phyloP scores from a whole-genome alignment of 2,329 filamentous ascomycete species.

The Epichloe elymi region DNA sequence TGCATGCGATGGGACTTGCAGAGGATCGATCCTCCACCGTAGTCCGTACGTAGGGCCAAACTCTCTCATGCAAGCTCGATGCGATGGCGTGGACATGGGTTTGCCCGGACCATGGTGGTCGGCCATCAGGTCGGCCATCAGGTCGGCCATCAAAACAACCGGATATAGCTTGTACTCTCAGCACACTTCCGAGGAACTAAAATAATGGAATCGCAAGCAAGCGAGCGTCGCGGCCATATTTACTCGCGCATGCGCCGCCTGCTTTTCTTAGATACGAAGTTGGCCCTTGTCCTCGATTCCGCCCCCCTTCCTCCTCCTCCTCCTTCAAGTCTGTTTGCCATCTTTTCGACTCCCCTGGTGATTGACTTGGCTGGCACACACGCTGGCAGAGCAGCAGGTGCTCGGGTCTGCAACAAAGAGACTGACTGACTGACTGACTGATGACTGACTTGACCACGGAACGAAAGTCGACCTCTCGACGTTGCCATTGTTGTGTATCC shows the following conservation, averaged over 20 bases:
- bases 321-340: too few relatives aligned
- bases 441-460: background rate
- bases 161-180: background rate
- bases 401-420: too few relatives aligned
- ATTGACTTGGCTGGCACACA: too few relatives aligned
- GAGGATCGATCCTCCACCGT: background rate
- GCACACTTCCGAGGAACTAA: background rate
- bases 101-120: background rate
- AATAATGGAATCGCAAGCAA: background rate
- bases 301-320: too few relatives aligned
- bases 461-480: background rate
- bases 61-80: background rate
- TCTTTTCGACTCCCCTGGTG: too few relatives aligned
- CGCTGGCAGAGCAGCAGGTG: too few relatives aligned
- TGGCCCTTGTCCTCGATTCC: too few relatives aligned
- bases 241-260: background rate
- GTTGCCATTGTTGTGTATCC: background rate
- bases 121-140: background rate
- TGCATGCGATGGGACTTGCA: background rate
- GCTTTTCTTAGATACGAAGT: background rate
- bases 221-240: background rate
- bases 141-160: background rate
- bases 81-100: background rate
- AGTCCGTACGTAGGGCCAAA: background rate
- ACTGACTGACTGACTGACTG: background rate